Evolutionary conservation across 257 asterid species (phyloP).

Genomic region (Capsicum chinense): DNA sequence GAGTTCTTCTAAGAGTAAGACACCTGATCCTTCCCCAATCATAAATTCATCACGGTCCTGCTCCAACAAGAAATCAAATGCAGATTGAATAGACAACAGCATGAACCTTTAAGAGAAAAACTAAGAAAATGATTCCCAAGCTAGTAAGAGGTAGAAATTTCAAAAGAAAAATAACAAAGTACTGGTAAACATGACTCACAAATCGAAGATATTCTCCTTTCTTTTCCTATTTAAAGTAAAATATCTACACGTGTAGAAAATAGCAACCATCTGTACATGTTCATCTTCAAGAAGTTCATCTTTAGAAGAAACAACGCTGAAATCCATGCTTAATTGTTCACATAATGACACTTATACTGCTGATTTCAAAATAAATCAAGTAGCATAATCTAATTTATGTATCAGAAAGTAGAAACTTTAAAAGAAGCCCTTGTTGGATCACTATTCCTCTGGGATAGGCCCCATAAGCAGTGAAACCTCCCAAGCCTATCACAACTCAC

Average conservation of each 20-base stretch:
- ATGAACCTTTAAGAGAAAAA: no score
- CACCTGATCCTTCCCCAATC: no score
- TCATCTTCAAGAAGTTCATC: background rate
- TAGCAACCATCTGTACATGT: background rate
- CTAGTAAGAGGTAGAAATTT: background rate
- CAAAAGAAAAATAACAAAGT: background rate
- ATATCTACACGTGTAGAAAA: background rate
- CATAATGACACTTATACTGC: background rate
- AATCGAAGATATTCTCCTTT: background rate
- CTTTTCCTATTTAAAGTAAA: background rate
- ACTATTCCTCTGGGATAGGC: slow-evolving; percentile 44
- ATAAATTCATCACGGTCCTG: no score
- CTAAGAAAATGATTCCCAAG: background rate
- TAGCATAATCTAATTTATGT: background rate
- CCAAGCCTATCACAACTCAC: slow-evolving; percentile 39
- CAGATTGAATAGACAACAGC: no score
- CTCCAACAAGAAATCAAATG: no score
- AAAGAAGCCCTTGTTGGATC: slow-evolving; percentile 52
- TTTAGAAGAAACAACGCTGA: no score
- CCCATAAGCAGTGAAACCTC: slow-evolving; percentile 53
- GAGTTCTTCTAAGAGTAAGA: slow-evolving; percentile 74
- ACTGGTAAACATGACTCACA: background rate
- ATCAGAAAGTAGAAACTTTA: background rate
- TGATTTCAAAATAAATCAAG: background rate
- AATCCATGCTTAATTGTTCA: background rate